Evolutionary conservation across 768 basidiomycete species (phyloP).

Genomic region (Dictyophora rubrovolvata): DNA sequence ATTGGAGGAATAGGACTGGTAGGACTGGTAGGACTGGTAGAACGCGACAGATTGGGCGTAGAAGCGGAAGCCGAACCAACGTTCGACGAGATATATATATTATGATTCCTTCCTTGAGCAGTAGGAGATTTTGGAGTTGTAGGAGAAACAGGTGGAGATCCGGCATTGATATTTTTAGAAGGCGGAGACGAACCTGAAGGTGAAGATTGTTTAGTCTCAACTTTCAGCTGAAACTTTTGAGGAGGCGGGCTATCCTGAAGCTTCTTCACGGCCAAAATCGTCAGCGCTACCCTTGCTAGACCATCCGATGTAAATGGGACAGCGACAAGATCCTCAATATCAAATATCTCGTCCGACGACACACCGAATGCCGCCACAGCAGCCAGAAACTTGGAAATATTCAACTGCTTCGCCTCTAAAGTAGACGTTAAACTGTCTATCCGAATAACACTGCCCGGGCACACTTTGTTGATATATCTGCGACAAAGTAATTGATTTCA

Average conservation of each 20-base stretch:
- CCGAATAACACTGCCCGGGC: conserved; percentile 47
- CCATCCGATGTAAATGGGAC: conserved; percentile 34
- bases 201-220: neutral
- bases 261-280: conserved; percentile 59
- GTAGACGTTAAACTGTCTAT: conserved; percentile 53
- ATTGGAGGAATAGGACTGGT: neutral
- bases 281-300: conserved; percentile 61
- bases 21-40: neutral
- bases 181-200: neutral
- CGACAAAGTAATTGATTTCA: conserved; percentile 16
- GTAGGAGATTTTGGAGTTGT: neutral
- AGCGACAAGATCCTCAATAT: conserved; percentile 54
- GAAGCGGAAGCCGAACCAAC: conserved; percentile 37
- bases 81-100: neutral
- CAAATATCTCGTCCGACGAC: conserved; percentile 52
- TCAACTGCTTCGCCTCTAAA: conserved; percentile 25
- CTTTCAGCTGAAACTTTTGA: conserved; percentile 32
- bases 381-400: conserved; percentile 70
- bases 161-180: conserved; percentile 9
- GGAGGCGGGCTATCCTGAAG: conserved; percentile 46
- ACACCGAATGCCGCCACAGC: conserved; percentile 63
- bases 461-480: conserved; percentile 74
- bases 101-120: neutral
- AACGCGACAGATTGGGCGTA: conserved; percentile 42
- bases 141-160: neutral